These are phyloP conservation scores for Solanum clarkiae DNA, from an alignment of 257 asterid genomes.

Conservation along the genomic window DNA sequence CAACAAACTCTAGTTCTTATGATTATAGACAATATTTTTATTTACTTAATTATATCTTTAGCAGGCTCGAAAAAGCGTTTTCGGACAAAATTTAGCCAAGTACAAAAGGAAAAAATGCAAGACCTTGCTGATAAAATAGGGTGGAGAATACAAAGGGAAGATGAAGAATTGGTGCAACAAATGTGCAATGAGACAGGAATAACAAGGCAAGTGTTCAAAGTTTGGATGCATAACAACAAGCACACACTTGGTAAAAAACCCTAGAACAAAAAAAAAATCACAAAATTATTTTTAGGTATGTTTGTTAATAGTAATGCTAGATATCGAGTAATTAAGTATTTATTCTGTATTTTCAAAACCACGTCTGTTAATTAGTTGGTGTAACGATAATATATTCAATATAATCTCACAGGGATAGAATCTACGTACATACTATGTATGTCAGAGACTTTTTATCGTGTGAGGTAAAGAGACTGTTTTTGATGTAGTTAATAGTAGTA, in stretches of 20 bases:
- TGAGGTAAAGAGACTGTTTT: background rate
- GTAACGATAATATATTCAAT: background rate
- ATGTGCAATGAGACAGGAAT: constrained; percentile 9
- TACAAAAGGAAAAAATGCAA: constrained; percentile 15
- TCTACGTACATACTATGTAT: too few species aligned
- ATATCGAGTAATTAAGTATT: background rate
- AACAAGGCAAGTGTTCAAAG: constrained; percentile 10
- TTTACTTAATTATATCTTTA: background rate
- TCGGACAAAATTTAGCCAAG: constrained; percentile 12
- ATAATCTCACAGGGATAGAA: background rate
- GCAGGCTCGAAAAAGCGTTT: constrained; percentile 3
- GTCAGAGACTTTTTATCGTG: background rate
- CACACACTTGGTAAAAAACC: constrained; percentile 11
- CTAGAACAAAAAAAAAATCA: background rate
- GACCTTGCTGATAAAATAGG: constrained; percentile 6
- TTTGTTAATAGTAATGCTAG: background rate
- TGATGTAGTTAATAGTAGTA: background rate
- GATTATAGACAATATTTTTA: background rate
- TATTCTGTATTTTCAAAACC: background rate
- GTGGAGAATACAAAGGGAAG: constrained; percentile 13
- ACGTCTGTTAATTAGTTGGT: background rate
- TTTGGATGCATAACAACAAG: constrained; percentile 18
- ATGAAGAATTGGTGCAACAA: constrained; percentile 11
- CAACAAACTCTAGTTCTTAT: background rate
- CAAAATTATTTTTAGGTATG: background rate